phyloP scores from a whole-genome alignment of 2,329 filamentous ascomycete genomes.

The Moelleriella libera region DNA sequence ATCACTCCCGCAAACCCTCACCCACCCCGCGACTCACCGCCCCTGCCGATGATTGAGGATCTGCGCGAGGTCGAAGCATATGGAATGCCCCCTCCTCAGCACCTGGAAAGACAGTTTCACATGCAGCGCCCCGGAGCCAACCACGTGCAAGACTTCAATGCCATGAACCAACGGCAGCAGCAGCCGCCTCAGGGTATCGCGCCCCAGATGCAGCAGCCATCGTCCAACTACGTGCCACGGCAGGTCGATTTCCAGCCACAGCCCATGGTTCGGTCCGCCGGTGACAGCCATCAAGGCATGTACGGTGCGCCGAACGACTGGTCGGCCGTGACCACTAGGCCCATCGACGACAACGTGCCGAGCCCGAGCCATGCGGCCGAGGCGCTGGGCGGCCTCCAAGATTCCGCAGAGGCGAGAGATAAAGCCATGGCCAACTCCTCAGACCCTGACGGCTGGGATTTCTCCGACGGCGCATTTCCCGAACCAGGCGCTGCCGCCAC shows the following conservation, averaged over 20 bases:
- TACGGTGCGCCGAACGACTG: constrained; percentile 23
- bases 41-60: constrained; percentile 43
- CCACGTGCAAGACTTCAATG: constrained; percentile 37
- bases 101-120: constrained; percentile 24
- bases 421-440: constrained; percentile 26
- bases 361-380: constrained; percentile 25
- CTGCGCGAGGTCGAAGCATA: constrained; percentile 40
- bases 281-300: constrained; percentile 29
- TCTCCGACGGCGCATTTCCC: constrained; percentile 61
- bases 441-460: constrained; percentile 78
- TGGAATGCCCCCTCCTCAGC: constrained; percentile 28
- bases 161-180: constrained; percentile 36
- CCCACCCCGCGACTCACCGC: constrained; percentile 49
- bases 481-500: constrained; percentile 29
- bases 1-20: constrained; percentile 51
- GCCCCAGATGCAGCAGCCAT: constrained; percentile 29
- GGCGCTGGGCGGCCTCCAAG: constrained; percentile 21
- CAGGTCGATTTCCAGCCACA: constrained; percentile 26
- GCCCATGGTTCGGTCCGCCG: constrained; percentile 38
- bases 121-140: constrained; percentile 35
- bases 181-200: constrained; percentile 42
- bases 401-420: constrained; percentile 28
- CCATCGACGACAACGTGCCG: constrained; percentile 18
- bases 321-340: constrained; percentile 17
- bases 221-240: constrained; percentile 18